phyloP scores from a whole-genome alignment of 768 basidiomycete genomes.

The Phylloporus sp. region DNA sequence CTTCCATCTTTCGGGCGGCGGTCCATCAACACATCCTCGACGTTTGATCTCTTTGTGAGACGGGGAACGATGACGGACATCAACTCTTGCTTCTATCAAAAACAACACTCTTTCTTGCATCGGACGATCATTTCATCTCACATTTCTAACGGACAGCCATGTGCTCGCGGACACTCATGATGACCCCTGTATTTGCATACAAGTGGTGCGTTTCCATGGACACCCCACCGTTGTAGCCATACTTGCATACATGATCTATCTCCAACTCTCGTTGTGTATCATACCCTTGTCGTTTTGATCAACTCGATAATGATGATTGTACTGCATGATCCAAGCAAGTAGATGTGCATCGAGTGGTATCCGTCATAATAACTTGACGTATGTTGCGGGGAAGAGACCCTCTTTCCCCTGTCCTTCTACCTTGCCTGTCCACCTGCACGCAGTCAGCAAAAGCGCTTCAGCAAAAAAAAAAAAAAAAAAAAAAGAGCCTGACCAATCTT shows the following conservation, averaged over 20 bases:
- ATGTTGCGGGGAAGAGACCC: slow-evolving; percentile 66
- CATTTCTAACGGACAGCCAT: slow-evolving; percentile 24
- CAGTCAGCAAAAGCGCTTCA: slow-evolving; percentile 1
- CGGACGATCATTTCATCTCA: slow-evolving; percentile 22
- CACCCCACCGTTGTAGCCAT: slow-evolving; percentile 25
- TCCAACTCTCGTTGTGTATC: slow-evolving; percentile 33
- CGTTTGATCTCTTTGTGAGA: slow-evolving; percentile 17
- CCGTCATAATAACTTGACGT: slow-evolving; percentile 54
- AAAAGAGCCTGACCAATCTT: slow-evolving; percentile 63
- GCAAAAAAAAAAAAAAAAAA: not conserved
- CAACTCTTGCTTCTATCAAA: slow-evolving; percentile 22
- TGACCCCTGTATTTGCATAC: slow-evolving; percentile 5
- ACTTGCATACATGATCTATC: slow-evolving; percentile 19
- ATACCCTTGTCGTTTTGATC: slow-evolving; percentile 25
- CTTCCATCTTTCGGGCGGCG: slow-evolving; percentile 39
- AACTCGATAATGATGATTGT: slow-evolving; percentile 12
- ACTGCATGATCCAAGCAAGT: too few species aligned
- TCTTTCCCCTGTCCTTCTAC: slow-evolving; percentile 52
- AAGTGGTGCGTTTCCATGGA: slow-evolving; percentile 24
- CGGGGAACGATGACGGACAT: slow-evolving; percentile 13
- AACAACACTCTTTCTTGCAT: slow-evolving; percentile 15
- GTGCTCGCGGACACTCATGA: slow-evolving; percentile 24
- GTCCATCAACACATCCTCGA: slow-evolving; percentile 25
- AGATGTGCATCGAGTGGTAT: not conserved
- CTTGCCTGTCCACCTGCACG: slow-evolving; percentile 64